Evolutionary conservation across 2,329 filamentous ascomycete species (phyloP).

Genomic region (Chrysosporium keratinophilum): DNA sequence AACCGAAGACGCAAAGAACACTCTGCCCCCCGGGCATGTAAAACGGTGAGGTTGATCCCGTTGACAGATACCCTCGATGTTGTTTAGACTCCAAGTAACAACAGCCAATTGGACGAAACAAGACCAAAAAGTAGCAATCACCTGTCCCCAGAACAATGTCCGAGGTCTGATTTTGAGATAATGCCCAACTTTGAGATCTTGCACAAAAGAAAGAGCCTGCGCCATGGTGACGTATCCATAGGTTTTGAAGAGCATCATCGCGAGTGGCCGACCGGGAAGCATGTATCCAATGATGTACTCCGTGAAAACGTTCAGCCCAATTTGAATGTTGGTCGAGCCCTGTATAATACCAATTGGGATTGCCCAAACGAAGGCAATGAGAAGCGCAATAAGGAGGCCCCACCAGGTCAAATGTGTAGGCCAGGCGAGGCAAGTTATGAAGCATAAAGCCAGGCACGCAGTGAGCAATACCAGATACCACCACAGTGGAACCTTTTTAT

Average conservation of each 20-base stretch:
- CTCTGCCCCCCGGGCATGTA: slow-evolving; percentile 47
- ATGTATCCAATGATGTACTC: slow-evolving; percentile 65
- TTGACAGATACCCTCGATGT: slow-evolving; percentile 56
- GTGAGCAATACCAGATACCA: slow-evolving; percentile 45
- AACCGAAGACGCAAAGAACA: slow-evolving; percentile 59
- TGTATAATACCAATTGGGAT: slow-evolving; percentile 55
- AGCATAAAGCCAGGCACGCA: slow-evolving; percentile 41
- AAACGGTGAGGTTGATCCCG: slow-evolving; percentile 49
- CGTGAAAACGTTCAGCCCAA: slow-evolving; percentile 62
- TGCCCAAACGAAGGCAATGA: slow-evolving; percentile 54
- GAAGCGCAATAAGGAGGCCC: slow-evolving; percentile 57
- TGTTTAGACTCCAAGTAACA: slow-evolving; percentile 38
- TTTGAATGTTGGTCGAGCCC: slow-evolving; percentile 56
- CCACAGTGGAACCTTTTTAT: slow-evolving; percentile 47
- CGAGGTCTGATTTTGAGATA: slow-evolving; percentile 52
- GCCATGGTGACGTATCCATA: slow-evolving; percentile 60
- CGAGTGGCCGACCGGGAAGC: slow-evolving; percentile 58
- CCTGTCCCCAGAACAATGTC: slow-evolving; percentile 44
- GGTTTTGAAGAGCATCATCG: slow-evolving; percentile 70
- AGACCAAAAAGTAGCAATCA: slow-evolving; percentile 42
- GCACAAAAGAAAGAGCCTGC: slow-evolving; percentile 54
- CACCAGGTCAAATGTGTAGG: slow-evolving; percentile 62
- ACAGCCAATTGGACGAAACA: slow-evolving; percentile 41
- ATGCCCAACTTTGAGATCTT: slow-evolving; percentile 57
- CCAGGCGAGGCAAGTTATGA: slow-evolving; percentile 43